Evolutionary conservation across 306 rosid genomes (phyloP), one percentile per base, ranked within the genome.

Genomic region (Begonia peltatifolia): DNA sequence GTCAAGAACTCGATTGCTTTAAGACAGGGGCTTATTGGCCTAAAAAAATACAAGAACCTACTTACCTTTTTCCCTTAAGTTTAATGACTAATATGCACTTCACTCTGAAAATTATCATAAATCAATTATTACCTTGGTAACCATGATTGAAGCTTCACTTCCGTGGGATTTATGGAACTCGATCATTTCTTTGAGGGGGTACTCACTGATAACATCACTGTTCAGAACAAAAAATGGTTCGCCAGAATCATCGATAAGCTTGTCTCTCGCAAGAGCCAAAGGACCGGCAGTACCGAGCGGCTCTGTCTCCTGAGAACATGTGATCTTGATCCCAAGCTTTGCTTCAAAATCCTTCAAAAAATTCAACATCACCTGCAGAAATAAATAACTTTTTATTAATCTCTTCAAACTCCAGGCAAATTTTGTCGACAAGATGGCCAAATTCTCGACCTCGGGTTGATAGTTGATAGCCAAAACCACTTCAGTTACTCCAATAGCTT

Each of bases 221-320:
- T 92, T 92, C 57, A 92, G 96, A 75, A 92, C 96, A 64, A 92
- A 92, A 66, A 92, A 92, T 25, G 99, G 99, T 60, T 87, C 87
- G 6, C 96, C 93, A 42, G 93, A 81, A 13, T 61, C 64, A 53
- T 92, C 96, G 36, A 79, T 54, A 63, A 92, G 87, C 74, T 92
- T 87, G 71, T 83, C 96, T 72, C 99, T 81, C 18, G 99, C 99
- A 72, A 92, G 99, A 54, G 99, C 99, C 64, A 92, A 76, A 56
- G 99, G 96, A 46, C 99, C 96, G 38, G 96, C 99, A 55, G 99
- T 92, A 54, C 99, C 99, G 5, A 92, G 72, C 54, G 99, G 99
- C 55, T 92, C 99, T 6, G 99, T 92, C 84, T 92, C 99, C 71
- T 87, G 99, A 6, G 99, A 92, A 72, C 99, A 92, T 9, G 96